Conservation (phyloP, 352 stramenopile species). For the Globisporangium rhizosaccharum region DNA sequence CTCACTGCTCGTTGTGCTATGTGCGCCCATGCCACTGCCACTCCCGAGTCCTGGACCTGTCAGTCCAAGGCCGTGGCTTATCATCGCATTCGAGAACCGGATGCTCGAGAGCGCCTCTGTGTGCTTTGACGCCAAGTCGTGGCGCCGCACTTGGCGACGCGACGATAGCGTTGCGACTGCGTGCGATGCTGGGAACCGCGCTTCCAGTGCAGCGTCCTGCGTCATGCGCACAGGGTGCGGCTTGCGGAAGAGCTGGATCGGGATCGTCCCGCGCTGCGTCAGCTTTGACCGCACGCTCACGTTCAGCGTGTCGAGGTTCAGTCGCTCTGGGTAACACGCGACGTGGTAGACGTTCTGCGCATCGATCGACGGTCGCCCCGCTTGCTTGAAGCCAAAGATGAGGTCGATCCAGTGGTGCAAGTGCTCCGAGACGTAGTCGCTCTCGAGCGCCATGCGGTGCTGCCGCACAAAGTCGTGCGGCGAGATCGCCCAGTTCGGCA, state of each 20-base stretch:
- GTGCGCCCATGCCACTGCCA: constrained; percentile 66
- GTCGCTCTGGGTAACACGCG: constrained; percentile 65
- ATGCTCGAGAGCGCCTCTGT: constrained; percentile 59
- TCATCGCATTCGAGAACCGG: constrained; percentile 69
- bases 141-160: constrained; percentile 69
- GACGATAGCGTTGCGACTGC: constrained; percentile 71
- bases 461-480: constrained; percentile 95
- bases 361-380: constrained; percentile 79
- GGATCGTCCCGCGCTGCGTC: constrained; percentile 68
- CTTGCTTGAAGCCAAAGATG: constrained; percentile 98
- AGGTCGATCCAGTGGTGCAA: constrained; percentile 99
- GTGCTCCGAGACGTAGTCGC: constrained; percentile 95
- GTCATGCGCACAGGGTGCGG: constrained; percentile 65
- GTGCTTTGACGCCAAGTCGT: constrained; percentile 75
- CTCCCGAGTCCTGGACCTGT: constrained; percentile 51
- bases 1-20: constrained; percentile 49
- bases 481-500: constrained; percentile 96
- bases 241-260: constrained; percentile 76
- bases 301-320: constrained; percentile 66
- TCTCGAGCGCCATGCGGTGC: constrained; percentile 95
- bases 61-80: constrained; percentile 54
- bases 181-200: constrained; percentile 67
- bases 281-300: constrained; percentile 50
- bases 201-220: constrained; percentile 68
- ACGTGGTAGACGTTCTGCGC: constrained; percentile 93